Evolutionary conservation across 1,139 yeast species (phyloP).

Genomic region (Sugiyamaella japonica): DNA sequence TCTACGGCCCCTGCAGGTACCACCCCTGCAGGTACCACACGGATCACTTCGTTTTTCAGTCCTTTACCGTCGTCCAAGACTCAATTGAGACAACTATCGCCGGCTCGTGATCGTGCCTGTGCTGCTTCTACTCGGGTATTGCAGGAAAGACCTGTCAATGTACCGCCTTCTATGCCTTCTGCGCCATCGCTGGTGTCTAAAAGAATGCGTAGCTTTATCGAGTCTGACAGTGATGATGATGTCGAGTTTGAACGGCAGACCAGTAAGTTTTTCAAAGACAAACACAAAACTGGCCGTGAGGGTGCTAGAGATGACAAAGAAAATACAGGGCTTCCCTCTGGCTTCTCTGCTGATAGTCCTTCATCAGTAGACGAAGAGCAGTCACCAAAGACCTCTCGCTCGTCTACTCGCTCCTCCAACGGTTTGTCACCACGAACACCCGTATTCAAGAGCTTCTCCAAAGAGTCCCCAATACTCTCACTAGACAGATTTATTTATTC

Average conservation of each 20-base stretch:
- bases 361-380: constrained; percentile 16
- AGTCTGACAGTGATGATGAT: constrained; percentile 22
- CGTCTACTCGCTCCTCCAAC: not conserved
- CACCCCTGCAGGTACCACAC: not conserved
- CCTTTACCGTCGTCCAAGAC: constrained; percentile 7
- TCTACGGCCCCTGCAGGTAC: constrained; percentile 5
- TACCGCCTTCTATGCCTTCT: not conserved
- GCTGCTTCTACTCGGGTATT: constrained; percentile 1
- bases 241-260: constrained; percentile 2
- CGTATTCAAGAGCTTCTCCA: not conserved
- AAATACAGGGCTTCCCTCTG: not conserved
- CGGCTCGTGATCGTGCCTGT: no score
- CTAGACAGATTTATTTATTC: constrained; percentile 13
- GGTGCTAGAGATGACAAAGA: not conserved
- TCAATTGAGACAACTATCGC: not conserved
- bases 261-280: constrained; percentile 16
- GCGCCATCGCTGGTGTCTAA: constrained; percentile 5
- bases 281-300: not conserved
- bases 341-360: constrained; percentile 1
- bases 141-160: constrained; percentile 2
- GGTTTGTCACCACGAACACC: constrained; percentile 1
- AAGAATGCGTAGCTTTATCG: constrained; percentile 17
- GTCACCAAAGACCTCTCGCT: constrained; percentile 8
- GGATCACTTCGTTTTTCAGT: constrained; percentile 17
- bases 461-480: not conserved